Percentiles rank a stretch among this genome's conserved stretches.
phyloP scores from a whole-genome alignment of 352 stramenopile species.

The Globisporangium cylindrosporum region DNA sequence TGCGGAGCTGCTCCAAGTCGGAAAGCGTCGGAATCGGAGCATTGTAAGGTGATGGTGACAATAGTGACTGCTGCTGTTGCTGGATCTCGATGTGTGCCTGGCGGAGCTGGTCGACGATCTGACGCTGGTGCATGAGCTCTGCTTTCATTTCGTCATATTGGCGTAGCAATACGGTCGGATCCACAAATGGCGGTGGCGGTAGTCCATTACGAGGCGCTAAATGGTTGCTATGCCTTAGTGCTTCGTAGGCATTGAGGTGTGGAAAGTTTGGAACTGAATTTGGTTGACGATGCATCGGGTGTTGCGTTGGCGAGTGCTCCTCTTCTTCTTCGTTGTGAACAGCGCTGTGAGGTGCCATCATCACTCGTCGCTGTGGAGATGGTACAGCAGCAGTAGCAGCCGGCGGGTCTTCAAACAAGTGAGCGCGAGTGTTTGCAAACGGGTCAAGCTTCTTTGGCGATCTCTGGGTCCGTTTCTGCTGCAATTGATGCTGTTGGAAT shows the following conservation, averaged over 20 bases:
- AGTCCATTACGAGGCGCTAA: neutral
- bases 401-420: constrained; percentile 47
- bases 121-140: constrained; percentile 44
- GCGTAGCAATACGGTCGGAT: constrained; percentile 25
- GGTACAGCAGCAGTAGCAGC: neutral
- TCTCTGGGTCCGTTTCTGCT: neutral
- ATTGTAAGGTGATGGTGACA: neutral
- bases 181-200: constrained; percentile 7
- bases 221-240: neutral
- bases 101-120: constrained; percentile 52
- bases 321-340: neutral
- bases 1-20: constrained; percentile 57
- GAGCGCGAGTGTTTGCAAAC: constrained; percentile 49
- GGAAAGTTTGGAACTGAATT: neutral
- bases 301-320: neutral
- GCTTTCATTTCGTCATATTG: constrained; percentile 59
- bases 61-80: constrained; percentile 25
- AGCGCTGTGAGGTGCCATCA: neutral
- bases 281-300: neutral
- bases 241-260: neutral
- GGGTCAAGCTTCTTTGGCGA: constrained; percentile 28
- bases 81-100: constrained; percentile 45
- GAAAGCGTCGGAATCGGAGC: constrained; percentile 29
- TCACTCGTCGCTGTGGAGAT: neutral
- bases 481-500: constrained; percentile 2